These are phyloP conservation scores for Cordyceps fumosorosea DNA, from an alignment of 2,329 filamentous ascomycete genomes.

Conservation along the genomic window DNA sequence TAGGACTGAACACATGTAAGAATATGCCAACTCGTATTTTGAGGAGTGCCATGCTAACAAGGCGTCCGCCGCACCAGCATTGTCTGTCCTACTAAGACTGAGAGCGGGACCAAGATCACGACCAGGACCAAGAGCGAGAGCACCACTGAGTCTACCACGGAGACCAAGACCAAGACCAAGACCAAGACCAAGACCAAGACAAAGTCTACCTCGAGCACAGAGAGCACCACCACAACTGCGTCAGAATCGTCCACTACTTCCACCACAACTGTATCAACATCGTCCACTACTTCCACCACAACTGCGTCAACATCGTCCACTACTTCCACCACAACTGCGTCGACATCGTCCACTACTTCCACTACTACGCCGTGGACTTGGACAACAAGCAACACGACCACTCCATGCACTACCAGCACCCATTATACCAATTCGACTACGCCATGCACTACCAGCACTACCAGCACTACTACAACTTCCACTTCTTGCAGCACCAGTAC, in stretches of 20 bases:
- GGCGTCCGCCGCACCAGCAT: neutral
- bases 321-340: neutral
- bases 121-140: neutral
- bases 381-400: neutral
- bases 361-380: neutral
- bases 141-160: neutral
- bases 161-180: neutral
- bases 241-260: neutral
- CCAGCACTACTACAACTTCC: too few relatives aligned
- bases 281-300: neutral
- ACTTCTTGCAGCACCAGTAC: too few relatives aligned
- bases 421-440: too few relatives aligned
- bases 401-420: neutral
- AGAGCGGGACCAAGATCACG: neutral
- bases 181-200: too few relatives aligned
- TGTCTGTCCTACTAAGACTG: neutral
- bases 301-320: neutral
- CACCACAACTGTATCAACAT: neutral
- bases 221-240: too few relatives aligned
- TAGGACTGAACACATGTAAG: conserved; percentile 1
- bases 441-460: too few relatives aligned
- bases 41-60: neutral
- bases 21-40: neutral
- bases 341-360: neutral
- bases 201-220: neutral